These are phyloP conservation scores for Aspergillus sclerotioniger DNA, from an alignment of 495 filamentous ascomycete species.

Conservation along the genomic window DNA sequence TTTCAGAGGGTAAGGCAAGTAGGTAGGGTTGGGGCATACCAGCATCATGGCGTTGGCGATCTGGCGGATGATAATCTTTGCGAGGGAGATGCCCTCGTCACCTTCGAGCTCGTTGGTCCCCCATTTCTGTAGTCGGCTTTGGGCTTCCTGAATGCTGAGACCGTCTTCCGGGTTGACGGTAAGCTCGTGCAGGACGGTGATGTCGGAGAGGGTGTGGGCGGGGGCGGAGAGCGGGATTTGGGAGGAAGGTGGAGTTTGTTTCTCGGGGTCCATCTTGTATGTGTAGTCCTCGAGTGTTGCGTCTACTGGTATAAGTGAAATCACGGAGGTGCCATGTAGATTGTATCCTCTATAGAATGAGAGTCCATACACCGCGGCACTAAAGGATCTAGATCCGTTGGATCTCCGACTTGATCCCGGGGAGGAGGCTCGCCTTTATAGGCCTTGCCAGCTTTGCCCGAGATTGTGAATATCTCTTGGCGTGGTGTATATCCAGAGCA, in stretches of 20 bases:
- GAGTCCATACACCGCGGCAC: conserved; percentile 33
- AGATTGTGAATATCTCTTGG: conserved; percentile 1
- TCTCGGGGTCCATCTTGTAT: conserved; percentile 22
- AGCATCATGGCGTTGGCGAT: conserved; percentile 69
- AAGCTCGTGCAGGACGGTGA: conserved; percentile 57
- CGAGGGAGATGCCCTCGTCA: conserved; percentile 54
- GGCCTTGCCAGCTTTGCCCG: too few species aligned
- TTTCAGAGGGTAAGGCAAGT: conserved; percentile 1
- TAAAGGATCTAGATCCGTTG: conserved; percentile 12
- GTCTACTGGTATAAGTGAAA: conserved; percentile 27
- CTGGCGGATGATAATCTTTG: conserved; percentile 58
- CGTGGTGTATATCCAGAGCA: conserved; percentile 8
- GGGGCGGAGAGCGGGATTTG: conserved; percentile 49
- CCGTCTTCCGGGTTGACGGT: conserved; percentile 60
- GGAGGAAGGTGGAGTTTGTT: conserved; percentile 12
- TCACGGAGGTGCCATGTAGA: conserved; percentile 40
- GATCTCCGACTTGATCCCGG: not conserved
- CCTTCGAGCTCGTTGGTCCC: conserved; percentile 63
- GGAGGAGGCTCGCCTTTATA: conserved; percentile 8
- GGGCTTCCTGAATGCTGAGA: conserved; percentile 54
- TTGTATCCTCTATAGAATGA: conserved; percentile 33
- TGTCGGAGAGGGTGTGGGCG: conserved; percentile 60
- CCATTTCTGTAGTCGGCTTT: conserved; percentile 52
- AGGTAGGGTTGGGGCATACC: conserved; percentile 31
- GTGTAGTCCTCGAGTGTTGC: conserved; percentile 4